Conservation (phyloP, 208 protist genomes). For the Tritrichomonas foetus region DNA sequence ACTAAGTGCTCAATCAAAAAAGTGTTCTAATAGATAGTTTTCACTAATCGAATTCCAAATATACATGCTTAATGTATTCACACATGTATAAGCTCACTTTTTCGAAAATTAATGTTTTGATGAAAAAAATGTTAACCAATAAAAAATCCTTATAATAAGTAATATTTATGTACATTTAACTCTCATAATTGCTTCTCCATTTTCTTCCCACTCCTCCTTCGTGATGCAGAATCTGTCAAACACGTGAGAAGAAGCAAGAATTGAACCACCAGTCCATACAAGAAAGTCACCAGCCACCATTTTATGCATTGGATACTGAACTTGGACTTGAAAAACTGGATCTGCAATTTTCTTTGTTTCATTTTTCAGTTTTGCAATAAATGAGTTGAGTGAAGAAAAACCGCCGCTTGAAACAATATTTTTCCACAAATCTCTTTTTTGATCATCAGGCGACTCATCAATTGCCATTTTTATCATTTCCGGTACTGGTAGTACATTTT, state of each 20-base stretch:
- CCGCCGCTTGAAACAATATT: slow-evolving; percentile 33
- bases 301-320: slow-evolving; percentile 34
- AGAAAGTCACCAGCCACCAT: background rate
- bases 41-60: too few relatives aligned
- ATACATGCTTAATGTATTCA: too few relatives aligned
- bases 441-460: background rate
- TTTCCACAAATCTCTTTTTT: background rate
- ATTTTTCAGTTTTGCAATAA: background rate
- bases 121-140: too few relatives aligned
- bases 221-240: background rate
- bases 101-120: too few relatives aligned
- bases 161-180: background rate
- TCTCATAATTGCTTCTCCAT: background rate
- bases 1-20: too few relatives aligned
- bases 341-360: background rate
- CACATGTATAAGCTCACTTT: too few relatives aligned
- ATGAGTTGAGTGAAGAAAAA: background rate
- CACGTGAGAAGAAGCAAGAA: background rate
- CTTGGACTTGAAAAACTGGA: background rate
- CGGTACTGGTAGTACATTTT: background rate
- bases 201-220: background rate
- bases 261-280: slow-evolving; percentile 30
- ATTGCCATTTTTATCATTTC: background rate
- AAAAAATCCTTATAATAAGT: too few relatives aligned
- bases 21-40: too few relatives aligned